Conservation (phyloP, 2,329 filamentous ascomycete genomes). For the Scedosporium minutisporum region DNA sequence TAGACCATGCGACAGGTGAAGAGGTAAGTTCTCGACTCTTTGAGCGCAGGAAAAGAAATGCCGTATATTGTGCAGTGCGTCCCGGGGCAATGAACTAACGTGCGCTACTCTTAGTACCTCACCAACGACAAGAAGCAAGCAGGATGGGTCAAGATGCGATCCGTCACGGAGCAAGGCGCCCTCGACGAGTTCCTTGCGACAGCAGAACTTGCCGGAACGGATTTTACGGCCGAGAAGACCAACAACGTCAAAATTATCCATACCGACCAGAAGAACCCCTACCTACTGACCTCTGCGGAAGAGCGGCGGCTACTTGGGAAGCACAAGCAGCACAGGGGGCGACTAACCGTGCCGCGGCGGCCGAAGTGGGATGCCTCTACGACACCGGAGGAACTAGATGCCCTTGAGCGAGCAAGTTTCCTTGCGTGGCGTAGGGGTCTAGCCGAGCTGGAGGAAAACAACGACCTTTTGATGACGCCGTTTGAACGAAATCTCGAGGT, state of each 20-base stretch:
- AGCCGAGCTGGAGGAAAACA: slow-evolving; percentile 85
- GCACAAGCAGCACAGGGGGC: slow-evolving; percentile 68
- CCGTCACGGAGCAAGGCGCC: slow-evolving; percentile 91
- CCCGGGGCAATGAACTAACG: slow-evolving; percentile 13
- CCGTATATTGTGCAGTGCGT: not conserved
- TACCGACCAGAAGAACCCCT: slow-evolving; percentile 90
- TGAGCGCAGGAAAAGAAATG: too few species aligned
- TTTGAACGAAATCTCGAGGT: slow-evolving; percentile 97
- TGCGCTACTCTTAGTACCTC: slow-evolving; percentile 52
- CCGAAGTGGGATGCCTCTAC: slow-evolving; percentile 83
- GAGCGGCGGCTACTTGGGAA: slow-evolving; percentile 70
- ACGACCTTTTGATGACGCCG: slow-evolving; percentile 92
- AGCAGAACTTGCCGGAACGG: slow-evolving; percentile 92
- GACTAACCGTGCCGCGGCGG: slow-evolving; percentile 80
- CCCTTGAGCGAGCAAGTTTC: slow-evolving; percentile 68
- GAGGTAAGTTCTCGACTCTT: slow-evolving; percentile 33
- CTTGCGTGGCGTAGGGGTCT: slow-evolving; percentile 82
- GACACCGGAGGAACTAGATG: slow-evolving; percentile 72
- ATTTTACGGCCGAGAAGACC: slow-evolving; percentile 98
- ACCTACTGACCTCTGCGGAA: slow-evolving; percentile 74
- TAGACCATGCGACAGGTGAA: slow-evolving; percentile 72
- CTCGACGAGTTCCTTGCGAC: slow-evolving; percentile 95
- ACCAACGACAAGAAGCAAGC: slow-evolving; percentile 87
- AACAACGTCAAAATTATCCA: slow-evolving; percentile 99
- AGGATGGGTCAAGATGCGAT: slow-evolving; percentile 98